Evolutionary conservation across 2,329 filamentous ascomycete species (phyloP).

Genomic region (Stemphylium lycopersici): DNA sequence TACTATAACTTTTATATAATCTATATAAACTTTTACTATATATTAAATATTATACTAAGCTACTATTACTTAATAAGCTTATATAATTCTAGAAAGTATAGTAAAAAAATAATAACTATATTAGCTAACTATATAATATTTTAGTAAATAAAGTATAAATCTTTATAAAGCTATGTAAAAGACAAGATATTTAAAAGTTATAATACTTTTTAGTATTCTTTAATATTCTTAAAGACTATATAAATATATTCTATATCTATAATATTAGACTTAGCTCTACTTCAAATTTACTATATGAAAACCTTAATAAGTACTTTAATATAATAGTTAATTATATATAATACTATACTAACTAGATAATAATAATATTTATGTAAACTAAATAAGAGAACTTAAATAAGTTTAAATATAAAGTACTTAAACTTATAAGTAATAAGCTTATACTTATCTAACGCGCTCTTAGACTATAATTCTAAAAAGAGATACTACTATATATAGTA

Average conservation of each 20-base stretch:
- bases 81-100: too few relatives aligned
- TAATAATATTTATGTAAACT: neutral
- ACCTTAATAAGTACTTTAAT: conserved; percentile 1
- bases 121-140: conserved; percentile 7
- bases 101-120: conserved; percentile 5
- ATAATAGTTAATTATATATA: neutral
- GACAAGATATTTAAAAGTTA: neutral
- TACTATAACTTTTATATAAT: too few relatives aligned
- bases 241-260: conserved; percentile 1
- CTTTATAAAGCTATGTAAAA: neutral
- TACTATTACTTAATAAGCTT: neutral
- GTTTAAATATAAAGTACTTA: neutral
- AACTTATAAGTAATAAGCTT: neutral
- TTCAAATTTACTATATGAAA: neutral
- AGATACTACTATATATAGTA: neutral
- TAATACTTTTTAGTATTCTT: neutral
- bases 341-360: neutral
- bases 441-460: neutral
- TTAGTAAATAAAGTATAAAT: neutral
- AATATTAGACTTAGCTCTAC: neutral
- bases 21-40: too few relatives aligned
- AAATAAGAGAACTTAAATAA: neutral
- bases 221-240: neutral
- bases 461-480: neutral
- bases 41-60: neutral